Base-by-base conservation (phyloP, 331 rosid species). In the Pyrus hybrid region DNA sequence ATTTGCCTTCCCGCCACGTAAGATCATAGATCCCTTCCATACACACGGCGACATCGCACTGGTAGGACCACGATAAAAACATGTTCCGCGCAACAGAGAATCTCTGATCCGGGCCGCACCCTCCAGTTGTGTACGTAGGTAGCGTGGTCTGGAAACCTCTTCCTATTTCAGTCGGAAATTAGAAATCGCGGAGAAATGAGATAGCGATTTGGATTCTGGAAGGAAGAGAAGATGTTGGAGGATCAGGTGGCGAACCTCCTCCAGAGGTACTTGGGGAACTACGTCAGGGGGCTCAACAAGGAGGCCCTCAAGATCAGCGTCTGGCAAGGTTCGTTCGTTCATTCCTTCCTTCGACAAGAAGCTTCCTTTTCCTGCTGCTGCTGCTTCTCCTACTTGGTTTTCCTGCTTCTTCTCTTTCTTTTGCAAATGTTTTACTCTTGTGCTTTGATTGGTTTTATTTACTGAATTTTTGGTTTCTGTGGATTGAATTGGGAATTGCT, bases 271-370 rank as follows among this genome's bases (percentile, higher is more conserved):
- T 96, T 95, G 66, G 99, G 99, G 81, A 89, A 90, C 67, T 95
- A 95, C 63, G 97, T 95, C n/a, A 83, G 87, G 63, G 97, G 97
- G 14, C 90, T 95, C 88, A 95, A 79, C 86, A 95, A 90, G 86
- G 97, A 95, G 83, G 97, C 99, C 57, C 97, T 95, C 76, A 92
- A 95, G 80, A 95, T 95, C 91, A 95, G 99, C 81, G 99, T 95
- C 58, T 95, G 99, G 97, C 76, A 79, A 86, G 99, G 99, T 92
- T 80, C 47, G 21, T 17, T 51, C 56, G 0, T n/a, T n/a, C n/a
- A n/a, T 49, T 49, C 7, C 18, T 47, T 14, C 54, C 53, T 47
- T 47, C 8, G 30, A 71, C 51, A n/a, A n/a, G n/a, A 13, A 8
- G 30, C 62, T 28, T 63, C 28, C 28, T 25, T 14, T 60, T n/a